phyloP scores from a whole-genome alignment of 306 rosid genomes.

The Geum urbanum region DNA sequence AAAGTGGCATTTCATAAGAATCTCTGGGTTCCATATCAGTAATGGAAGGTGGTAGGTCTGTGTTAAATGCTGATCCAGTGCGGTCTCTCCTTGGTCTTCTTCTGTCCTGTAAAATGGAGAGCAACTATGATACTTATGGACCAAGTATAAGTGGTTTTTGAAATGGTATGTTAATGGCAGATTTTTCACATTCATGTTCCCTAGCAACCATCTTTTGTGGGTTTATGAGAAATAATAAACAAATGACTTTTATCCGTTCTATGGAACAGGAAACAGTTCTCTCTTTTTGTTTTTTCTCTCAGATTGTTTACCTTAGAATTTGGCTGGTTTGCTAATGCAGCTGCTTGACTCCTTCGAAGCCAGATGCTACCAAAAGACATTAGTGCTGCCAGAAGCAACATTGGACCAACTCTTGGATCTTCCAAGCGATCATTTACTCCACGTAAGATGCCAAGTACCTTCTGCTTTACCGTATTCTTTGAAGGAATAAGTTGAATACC shows the following conservation, averaged over 20 bases:
- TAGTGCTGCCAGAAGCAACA: constrained; percentile 72
- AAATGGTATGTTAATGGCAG: too few species aligned
- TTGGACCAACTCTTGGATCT: constrained; percentile 89
- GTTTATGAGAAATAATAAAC: too few species aligned
- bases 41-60: constrained; percentile 43
- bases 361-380: constrained; percentile 67
- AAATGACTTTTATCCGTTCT: neutral
- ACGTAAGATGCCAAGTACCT: constrained; percentile 28
- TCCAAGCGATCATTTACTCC: constrained; percentile 42
- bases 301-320: constrained; percentile 38
- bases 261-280: neutral
- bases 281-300: neutral
- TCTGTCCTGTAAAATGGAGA: constrained; percentile 37
- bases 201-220: too few species aligned
- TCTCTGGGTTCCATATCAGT: constrained; percentile 61
- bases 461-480: constrained; percentile 38
- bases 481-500: constrained; percentile 45
- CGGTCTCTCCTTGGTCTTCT: constrained; percentile 37
- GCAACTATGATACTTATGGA: neutral
- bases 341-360: constrained; percentile 65
- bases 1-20: constrained; percentile 58
- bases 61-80: constrained; percentile 24
- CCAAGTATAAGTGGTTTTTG: too few species aligned
- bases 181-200: too few species aligned
- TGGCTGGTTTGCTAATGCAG: constrained; percentile 34